Evolutionary conservation across 768 basidiomycete genomes (phyloP).

Genomic region (Pleurotus ostreatus): DNA sequence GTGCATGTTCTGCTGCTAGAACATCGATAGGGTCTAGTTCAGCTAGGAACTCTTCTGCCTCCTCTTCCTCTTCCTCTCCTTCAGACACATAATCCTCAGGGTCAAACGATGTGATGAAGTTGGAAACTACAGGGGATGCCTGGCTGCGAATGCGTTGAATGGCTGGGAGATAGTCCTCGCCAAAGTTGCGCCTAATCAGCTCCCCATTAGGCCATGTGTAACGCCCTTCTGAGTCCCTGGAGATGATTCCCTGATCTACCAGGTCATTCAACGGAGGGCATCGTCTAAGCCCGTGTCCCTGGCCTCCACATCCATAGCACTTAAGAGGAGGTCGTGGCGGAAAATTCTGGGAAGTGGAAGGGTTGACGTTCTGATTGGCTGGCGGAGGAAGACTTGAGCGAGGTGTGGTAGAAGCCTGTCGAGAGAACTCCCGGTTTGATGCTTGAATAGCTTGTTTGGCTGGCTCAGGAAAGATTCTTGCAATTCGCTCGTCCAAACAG

Average conservation of each 20-base stretch:
- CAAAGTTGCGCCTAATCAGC: neutral
- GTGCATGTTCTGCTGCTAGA: neutral
- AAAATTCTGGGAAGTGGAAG: neutral
- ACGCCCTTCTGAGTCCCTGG: neutral
- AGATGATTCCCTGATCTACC: neutral
- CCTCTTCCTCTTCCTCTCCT: neutral
- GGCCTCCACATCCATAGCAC: slow-evolving; percentile 4
- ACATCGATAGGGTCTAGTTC: too few species aligned
- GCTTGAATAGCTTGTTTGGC: neutral
- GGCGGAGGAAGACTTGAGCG: neutral
- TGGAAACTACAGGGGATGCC: neutral
- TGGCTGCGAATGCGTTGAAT: neutral
- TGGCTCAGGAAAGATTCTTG: neutral
- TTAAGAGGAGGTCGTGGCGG: neutral
- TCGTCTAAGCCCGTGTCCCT: neutral
- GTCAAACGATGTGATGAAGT: neutral
- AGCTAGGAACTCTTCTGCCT: neutral
- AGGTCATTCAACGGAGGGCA: neutral
- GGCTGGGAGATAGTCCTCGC: neutral
- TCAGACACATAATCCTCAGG: neutral
- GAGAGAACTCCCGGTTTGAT: neutral
- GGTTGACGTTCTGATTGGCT: neutral
- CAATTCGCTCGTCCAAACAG: neutral
- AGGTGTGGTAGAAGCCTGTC: neutral
- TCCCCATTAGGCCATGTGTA: neutral